phyloP scores from a whole-genome alignment of 768 basidiomycete species.

The Gymnopilus junonius region DNA sequence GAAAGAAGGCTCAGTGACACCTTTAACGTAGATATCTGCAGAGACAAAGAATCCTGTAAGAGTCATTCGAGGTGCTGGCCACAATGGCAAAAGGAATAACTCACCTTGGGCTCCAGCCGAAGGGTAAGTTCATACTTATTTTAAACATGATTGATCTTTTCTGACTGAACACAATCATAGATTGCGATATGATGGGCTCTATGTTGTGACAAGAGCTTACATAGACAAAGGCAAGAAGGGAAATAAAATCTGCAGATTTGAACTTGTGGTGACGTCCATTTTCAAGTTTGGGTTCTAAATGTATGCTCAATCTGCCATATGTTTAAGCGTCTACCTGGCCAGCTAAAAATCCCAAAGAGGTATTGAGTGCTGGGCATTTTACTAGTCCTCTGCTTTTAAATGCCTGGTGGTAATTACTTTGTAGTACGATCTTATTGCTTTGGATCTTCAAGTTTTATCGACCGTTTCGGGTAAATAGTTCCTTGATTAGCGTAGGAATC shows the following conservation, averaged over 20 bases:
- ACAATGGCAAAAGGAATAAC: not conserved
- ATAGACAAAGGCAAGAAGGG: not conserved
- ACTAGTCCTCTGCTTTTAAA: not conserved
- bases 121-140: slow-evolving; percentile 22
- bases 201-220: slow-evolving; percentile 5
- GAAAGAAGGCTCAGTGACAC: not conserved
- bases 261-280: slow-evolving; percentile 13
- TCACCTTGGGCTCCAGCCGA: slow-evolving; percentile 38
- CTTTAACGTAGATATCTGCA: slow-evolving; percentile 30
- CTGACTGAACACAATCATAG: not conserved
- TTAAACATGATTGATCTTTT: not conserved
- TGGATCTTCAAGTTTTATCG: not conserved
- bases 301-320: not conserved
- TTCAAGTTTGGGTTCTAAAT: not conserved
- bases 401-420: not conserved
- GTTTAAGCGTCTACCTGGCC: slow-evolving; percentile 7
- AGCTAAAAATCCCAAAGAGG: not conserved
- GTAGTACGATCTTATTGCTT: not conserved
- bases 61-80: slow-evolving; percentile 41
- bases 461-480: too few relatives aligned
- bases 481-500: not conserved
- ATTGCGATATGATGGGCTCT: slow-evolving; percentile 14
- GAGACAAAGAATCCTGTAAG: slow-evolving; percentile 40
- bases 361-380: not conserved
- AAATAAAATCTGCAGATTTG: slow-evolving; percentile 6